phyloP scores from a whole-genome alignment of 1,139 yeast genomes.

The Candida tropicalis region DNA sequence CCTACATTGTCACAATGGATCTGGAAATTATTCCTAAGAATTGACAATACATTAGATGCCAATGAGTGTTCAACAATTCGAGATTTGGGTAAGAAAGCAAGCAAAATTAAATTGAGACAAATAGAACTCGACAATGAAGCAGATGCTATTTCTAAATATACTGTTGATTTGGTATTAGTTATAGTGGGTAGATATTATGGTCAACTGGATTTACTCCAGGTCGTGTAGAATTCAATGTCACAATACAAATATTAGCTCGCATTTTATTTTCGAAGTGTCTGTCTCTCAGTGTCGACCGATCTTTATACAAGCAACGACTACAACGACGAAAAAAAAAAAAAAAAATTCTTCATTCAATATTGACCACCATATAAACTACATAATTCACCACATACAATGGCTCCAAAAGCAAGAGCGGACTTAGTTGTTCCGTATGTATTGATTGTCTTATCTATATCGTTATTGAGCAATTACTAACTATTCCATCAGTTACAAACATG shows the following conservation, averaged over 20 bases:
- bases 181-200: slow-evolving; percentile 40
- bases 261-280: not conserved
- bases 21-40: slow-evolving; percentile 34
- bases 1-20: slow-evolving; percentile 42
- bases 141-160: slow-evolving; percentile 19
- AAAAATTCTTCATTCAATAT: not conserved
- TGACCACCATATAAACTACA: not conserved
- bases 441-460: not conserved
- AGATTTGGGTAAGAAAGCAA: slow-evolving; percentile 44
- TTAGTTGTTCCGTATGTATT: slow-evolving; percentile 42
- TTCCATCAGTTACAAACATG: slow-evolving; percentile 45
- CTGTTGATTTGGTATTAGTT: slow-evolving; percentile 35
- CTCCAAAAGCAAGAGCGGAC: slow-evolving; percentile 39
- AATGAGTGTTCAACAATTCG: slow-evolving; percentile 39
- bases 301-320: too few species aligned
- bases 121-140: slow-evolving; percentile 13
- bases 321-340: not conserved
- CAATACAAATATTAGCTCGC: not conserved
- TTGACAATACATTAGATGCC: slow-evolving; percentile 37
- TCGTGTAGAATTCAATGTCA: slow-evolving; percentile 4
- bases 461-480: slow-evolving; percentile 9
- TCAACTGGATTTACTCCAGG: slow-evolving; percentile 33
- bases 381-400: slow-evolving; percentile 20
- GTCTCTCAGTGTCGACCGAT: too few species aligned
- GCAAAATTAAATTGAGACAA: slow-evolving; percentile 23